Conservation (phyloP, 352 stramenopile species). For the Nannochloropsis limnetica region DNA sequence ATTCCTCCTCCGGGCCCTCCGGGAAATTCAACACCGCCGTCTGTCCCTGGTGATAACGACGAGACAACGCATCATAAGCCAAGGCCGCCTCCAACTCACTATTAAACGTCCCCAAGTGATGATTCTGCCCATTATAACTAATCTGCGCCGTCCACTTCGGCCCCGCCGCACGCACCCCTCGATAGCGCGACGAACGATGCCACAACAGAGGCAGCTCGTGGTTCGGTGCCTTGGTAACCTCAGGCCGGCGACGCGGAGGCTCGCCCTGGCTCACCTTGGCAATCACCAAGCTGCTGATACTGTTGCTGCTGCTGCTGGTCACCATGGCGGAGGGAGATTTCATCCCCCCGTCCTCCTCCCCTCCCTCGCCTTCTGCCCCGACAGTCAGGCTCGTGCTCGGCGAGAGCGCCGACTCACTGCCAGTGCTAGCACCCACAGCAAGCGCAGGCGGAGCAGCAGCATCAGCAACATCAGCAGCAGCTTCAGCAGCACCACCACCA, state of each 20-base stretch:
- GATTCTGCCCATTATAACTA: slow-evolving; percentile 39
- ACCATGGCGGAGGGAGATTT: neutral
- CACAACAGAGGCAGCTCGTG: slow-evolving; percentile 39
- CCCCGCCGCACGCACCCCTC: slow-evolving; percentile 45
- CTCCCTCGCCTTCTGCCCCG: neutral
- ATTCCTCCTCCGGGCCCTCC: slow-evolving; percentile 37
- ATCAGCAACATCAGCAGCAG: neutral
- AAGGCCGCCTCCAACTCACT: slow-evolving; percentile 50
- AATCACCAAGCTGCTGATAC: neutral
- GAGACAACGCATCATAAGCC: slow-evolving; percentile 42
- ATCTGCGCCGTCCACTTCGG: slow-evolving; percentile 46
- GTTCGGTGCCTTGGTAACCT: neutral
- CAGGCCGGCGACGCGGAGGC: neutral
- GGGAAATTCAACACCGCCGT: slow-evolving; percentile 37
- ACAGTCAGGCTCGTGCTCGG: neutral
- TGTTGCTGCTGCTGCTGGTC: slow-evolving; percentile 14
- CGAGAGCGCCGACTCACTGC: neutral
- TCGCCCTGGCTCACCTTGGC: neutral
- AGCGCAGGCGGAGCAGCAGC: neutral
- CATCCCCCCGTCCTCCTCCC: neutral
- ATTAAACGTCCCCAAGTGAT: slow-evolving; percentile 44
- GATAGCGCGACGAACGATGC: slow-evolving; percentile 43
- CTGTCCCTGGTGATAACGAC: slow-evolving; percentile 37
- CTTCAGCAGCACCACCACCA: neutral
- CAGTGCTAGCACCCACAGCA: neutral